Conservation (phyloP, 2,329 filamentous ascomycete genomes). For the Madurella fahalii region DNA sequence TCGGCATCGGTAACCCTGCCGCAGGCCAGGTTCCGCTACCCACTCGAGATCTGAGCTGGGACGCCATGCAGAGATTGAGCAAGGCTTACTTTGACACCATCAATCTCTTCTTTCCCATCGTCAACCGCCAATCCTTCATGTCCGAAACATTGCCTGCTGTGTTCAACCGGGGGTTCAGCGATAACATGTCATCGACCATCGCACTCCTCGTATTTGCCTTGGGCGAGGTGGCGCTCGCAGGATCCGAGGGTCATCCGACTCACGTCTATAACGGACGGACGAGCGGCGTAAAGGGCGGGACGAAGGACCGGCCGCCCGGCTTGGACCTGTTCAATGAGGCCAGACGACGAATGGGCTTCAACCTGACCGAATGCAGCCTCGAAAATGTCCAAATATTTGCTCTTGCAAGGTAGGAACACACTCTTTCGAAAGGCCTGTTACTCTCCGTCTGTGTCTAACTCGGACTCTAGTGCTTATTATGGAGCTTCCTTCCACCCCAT, state of each 20-base stretch:
- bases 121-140: constrained; percentile 54
- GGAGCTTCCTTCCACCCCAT: constrained; percentile 48
- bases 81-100: constrained; percentile 57
- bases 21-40: constrained; percentile 5
- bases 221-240: constrained; percentile 54
- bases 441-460: not conserved
- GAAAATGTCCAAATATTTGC: constrained; percentile 58
- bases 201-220: constrained; percentile 56
- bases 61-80: constrained; percentile 47
- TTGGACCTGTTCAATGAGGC: constrained; percentile 60
- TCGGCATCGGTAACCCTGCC: constrained; percentile 2
- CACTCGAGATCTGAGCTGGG: constrained; percentile 38
- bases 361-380: constrained; percentile 50
- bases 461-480: constrained; percentile 44
- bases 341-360: constrained; percentile 55
- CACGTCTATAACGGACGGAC: constrained; percentile 40
- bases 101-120: constrained; percentile 55
- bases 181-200: constrained; percentile 48
- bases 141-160: constrained; percentile 44
- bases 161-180: constrained; percentile 45
- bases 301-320: constrained; percentile 49
- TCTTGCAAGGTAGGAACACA: constrained; percentile 46
- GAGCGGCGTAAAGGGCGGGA: constrained; percentile 52
- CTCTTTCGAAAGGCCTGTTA: not conserved
- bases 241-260: constrained; percentile 44